phyloP scores from a whole-genome alignment of 2,329 filamentous ascomycete species.

The Byssoonygena ceratinophila region DNA sequence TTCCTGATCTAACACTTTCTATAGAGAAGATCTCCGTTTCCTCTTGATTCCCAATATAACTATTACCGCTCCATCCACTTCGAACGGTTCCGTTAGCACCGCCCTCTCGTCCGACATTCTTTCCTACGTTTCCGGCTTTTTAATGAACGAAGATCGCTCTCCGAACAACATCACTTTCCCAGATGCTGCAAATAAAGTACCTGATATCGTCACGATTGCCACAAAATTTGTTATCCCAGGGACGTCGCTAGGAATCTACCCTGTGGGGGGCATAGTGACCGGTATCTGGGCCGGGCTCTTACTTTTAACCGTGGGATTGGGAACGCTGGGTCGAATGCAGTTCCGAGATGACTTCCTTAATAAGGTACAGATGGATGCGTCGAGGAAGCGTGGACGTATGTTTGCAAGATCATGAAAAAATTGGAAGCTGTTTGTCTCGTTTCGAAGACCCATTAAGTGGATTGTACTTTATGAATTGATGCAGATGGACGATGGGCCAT shows the following conservation, averaged over 20 bases:
- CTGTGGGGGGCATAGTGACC: conserved; percentile 27
- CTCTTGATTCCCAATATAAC: conserved; percentile 29
- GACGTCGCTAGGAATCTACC: conserved; percentile 24
- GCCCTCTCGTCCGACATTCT: conserved; percentile 27
- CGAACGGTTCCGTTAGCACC: conserved; percentile 16
- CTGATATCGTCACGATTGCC: conserved; percentile 20
- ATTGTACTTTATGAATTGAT: conserved; percentile 8
- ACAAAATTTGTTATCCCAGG: conserved; percentile 27
- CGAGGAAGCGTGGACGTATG: background rate
- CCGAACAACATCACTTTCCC: conserved; percentile 22
- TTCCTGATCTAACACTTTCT: background rate
- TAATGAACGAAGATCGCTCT: conserved; percentile 19
- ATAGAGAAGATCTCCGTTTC: conserved; percentile 22
- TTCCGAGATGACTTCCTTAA: conserved; percentile 23
- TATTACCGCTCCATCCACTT: conserved; percentile 19
- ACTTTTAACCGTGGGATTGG: conserved; percentile 25
- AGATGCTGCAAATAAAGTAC: conserved; percentile 18
- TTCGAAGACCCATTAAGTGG: background rate
- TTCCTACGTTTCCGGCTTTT: conserved; percentile 29
- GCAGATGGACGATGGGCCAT: background rate
- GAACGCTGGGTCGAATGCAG: conserved; percentile 26
- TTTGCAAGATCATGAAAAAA: background rate
- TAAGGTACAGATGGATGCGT: conserved; percentile 8
- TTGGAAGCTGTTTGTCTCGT: background rate
- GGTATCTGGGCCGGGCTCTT: conserved; percentile 26